Base-by-base conservation (phyloP, 257 asterid genomes). In the Solanum lignicaule region DNA sequence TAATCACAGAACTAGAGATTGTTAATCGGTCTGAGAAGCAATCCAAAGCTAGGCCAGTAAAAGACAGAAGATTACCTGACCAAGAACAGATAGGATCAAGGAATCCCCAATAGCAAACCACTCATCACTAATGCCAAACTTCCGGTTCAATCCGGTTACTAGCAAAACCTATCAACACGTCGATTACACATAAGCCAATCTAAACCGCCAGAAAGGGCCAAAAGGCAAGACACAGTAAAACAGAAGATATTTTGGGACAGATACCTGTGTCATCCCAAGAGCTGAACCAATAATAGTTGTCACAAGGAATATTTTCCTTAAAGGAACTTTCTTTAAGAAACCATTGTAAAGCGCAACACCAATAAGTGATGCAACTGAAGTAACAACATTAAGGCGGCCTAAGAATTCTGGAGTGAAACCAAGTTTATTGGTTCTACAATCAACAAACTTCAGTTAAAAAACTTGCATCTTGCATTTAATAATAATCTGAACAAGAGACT, bases 101-200 rank as follows among this genome's bases (percentile, higher is more conserved):
- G 99, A 96, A 93, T 97, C 99, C 7, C 99, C 99, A 76, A 96
- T 92, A 2, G 99, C 93, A 25, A 97, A 97, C 99, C 99, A 97
- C 94, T 97, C 98, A 33, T 97, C 99, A 83, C 95, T 95, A 83
- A 97, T 92, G 36, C 98, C 98, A 39, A 96, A 89, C 89, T 90
- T 89, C 88, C 94, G 94, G 90, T 96, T 97, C 90, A 94, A 85
- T 71, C 99, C 99, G 31, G 96, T 93, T 66, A 97, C 99, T 9
- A 97, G 98, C 72, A 97, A 86, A 86, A 97, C 96, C 99, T 97
- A 84, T 35, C 62, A 46, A 81, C 18, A 3, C 0, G 9, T 12
- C 4, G n/a, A 11, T 29, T 46, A 29, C 41, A 46, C 85, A 27
- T 18, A 9, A 29, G 41, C 5, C 41, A 46, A 29, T 46, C 68